Evolutionary conservation across 1,139 yeast species (phyloP).

Genomic region (Kodamaea alishanica): DNA sequence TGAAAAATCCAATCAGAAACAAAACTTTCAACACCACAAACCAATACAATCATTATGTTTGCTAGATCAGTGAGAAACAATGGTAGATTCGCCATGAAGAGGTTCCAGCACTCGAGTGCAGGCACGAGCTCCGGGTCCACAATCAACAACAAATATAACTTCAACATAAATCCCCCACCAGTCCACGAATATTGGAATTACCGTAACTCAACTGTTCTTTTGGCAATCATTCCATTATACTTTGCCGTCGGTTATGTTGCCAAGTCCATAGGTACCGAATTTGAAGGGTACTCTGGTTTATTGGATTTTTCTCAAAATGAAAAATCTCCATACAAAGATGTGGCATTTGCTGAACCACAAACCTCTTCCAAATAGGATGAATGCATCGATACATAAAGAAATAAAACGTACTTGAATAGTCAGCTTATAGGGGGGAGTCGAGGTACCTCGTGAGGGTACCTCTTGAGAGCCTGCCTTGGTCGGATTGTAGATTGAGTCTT

Average conservation of each 20-base stretch:
- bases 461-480: no score
- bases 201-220: conserved; percentile 34
- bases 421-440: background rate
- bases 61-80: conserved; percentile 24
- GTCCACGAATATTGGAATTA: conserved; percentile 48
- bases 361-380: conserved; percentile 4
- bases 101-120: conserved; percentile 34
- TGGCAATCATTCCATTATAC: conserved; percentile 40
- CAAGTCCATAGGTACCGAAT: conserved; percentile 28
- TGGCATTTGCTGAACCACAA: conserved; percentile 41
- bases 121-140: conserved; percentile 22
- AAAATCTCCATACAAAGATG: conserved; percentile 35
- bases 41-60: conserved; percentile 18
- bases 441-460: no score
- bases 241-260: conserved; percentile 34
- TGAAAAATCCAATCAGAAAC: no score
- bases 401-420: background rate
- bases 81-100: conserved; percentile 21
- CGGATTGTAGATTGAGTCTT: no score
- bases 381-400: conserved; percentile 5
- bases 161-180: conserved; percentile 46
- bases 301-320: conserved; percentile 36
- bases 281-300: conserved; percentile 33
- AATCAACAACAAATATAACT: conserved; percentile 43
- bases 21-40: background rate